These are phyloP conservation scores for Chrysoporthe puriensis DNA, from an alignment of 2,329 filamentous ascomycete species.

Conservation along the genomic window DNA sequence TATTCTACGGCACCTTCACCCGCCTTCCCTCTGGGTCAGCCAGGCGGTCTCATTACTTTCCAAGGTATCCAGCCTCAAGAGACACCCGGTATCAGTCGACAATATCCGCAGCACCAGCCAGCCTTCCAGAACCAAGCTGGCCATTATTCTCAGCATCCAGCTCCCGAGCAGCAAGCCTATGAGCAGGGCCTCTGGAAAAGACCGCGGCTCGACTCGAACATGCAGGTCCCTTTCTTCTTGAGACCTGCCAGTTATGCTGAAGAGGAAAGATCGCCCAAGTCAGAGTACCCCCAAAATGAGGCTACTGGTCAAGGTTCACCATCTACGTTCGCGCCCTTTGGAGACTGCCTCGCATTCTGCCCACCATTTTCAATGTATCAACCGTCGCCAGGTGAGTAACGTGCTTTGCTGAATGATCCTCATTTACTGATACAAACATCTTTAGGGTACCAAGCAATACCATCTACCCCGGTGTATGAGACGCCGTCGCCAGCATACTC, in stretches of 20 bases:
- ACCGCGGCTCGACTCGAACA: constrained; percentile 34
- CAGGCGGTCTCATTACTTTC: constrained; percentile 31
- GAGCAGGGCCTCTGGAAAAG: constrained; percentile 36
- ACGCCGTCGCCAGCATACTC: constrained; percentile 16
- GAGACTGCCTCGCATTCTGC: constrained; percentile 14
- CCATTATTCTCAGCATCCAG: constrained; percentile 7
- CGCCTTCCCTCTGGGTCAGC: constrained; percentile 34
- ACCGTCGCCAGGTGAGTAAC: constrained; percentile 16
- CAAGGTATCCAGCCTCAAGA: background rate
- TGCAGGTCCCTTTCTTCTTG: constrained; percentile 16
- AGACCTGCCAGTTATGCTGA: constrained; percentile 1
- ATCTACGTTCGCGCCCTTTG: constrained; percentile 13
- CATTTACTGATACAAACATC: constrained; percentile 7
- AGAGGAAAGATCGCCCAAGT: constrained; percentile 16
- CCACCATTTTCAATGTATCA: constrained; percentile 16
- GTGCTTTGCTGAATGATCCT: background rate
- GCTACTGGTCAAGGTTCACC: constrained; percentile 1
- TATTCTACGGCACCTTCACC: constrained; percentile 34
- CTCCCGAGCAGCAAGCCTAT: constrained; percentile 15
- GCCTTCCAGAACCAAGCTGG: constrained; percentile 23
- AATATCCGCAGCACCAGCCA: constrained; percentile 37
- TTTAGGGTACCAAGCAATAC: constrained; percentile 20
- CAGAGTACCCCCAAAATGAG: constrained; percentile 18
- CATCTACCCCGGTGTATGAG: constrained; percentile 17
- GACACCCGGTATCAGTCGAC: constrained; percentile 34